A percentile compares a stretch with the other conserved stretches of the same genome.
These are phyloP conservation scores for Hygrocybe punicea DNA, from an alignment of 768 basidiomycete species.

Conservation along the genomic window DNA sequence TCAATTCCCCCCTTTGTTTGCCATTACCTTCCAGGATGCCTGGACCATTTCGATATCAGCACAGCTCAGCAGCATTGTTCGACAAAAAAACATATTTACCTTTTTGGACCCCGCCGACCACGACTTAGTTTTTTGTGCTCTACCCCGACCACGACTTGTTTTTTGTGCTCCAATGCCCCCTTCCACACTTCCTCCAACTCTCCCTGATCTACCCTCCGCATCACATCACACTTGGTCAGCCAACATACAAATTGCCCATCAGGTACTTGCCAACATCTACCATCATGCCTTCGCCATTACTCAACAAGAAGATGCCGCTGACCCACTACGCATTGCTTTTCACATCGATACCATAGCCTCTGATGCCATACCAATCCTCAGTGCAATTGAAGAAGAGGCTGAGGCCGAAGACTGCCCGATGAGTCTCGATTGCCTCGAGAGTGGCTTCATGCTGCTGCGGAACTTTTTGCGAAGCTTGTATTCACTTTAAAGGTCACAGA, in stretches of 20 bases:
- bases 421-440: neutral
- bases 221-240: neutral
- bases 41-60: too few species aligned
- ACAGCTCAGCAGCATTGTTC: too few species aligned
- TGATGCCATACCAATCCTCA: neutral
- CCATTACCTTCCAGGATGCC: too few species aligned
- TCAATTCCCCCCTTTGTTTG: too few species aligned
- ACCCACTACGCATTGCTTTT: conserved; percentile 2
- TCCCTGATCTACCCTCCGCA: too few species aligned
- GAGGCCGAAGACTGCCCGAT: neutral
- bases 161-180: too few species aligned
- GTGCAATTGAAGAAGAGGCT: neutral
- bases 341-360: neutral
- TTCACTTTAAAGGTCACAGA: neutral
- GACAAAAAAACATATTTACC: too few species aligned
- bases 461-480: neutral
- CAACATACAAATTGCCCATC: neutral
- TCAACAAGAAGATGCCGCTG: neutral
- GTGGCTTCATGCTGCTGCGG: neutral
- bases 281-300: neutral
- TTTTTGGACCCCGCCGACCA: too few species aligned
- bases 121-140: too few species aligned
- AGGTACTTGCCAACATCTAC: neutral
- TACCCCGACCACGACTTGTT: too few species aligned
- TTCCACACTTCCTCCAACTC: too few species aligned